Conservation (phyloP, 106 monocot species). For the Posidonia australis region DNA sequence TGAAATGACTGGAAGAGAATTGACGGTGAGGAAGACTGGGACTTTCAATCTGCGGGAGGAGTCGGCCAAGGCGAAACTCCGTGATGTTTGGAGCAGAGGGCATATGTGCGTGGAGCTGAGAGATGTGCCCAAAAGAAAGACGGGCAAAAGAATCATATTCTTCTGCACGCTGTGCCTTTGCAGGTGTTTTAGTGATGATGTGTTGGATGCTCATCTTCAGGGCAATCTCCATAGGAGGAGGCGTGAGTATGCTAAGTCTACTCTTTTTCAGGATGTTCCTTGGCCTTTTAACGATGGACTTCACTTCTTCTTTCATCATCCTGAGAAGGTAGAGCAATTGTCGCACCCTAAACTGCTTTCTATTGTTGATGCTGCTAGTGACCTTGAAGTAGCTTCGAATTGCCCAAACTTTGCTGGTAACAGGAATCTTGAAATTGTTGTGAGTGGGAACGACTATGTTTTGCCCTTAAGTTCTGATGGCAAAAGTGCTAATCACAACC, state of each 20-base stretch:
- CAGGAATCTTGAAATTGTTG: neutral
- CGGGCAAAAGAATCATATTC: conserved; percentile 59
- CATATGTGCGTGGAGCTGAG: conserved; percentile 76
- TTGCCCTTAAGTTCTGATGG: neutral
- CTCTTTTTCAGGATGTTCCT: conserved; percentile 53
- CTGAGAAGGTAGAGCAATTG: conserved; percentile 10
- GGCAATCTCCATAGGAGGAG: conserved; percentile 57
- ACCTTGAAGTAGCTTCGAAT: conserved; percentile 22
- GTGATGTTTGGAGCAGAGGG: conserved; percentile 42
- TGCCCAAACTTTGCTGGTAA: conserved; percentile 1
- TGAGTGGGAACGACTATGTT: neutral
- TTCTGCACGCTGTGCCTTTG: conserved; percentile 88
- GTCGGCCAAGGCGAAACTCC: conserved; percentile 50
- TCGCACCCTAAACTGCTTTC: conserved; percentile 9
- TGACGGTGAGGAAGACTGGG: conserved; percentile 14
- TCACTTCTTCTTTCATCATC: conserved; percentile 46
- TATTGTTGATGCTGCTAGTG: conserved; percentile 2
- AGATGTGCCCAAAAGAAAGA: conserved; percentile 4
- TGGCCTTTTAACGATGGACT: conserved; percentile 98
- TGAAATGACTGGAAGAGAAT: conserved; percentile 48
- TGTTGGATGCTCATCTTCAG: conserved; percentile 60
- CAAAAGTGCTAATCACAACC: conserved; percentile 3
- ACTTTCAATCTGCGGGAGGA: conserved; percentile 44
- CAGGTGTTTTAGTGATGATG: conserved; percentile 57
- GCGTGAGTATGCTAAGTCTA: conserved; percentile 47